Percentiles rank a stretch among this genome's conserved stretches.
These are phyloP conservation scores for Hypericum perforatum DNA, from an alignment of 345 rosid genomes.

Conservation along the genomic window DNA sequence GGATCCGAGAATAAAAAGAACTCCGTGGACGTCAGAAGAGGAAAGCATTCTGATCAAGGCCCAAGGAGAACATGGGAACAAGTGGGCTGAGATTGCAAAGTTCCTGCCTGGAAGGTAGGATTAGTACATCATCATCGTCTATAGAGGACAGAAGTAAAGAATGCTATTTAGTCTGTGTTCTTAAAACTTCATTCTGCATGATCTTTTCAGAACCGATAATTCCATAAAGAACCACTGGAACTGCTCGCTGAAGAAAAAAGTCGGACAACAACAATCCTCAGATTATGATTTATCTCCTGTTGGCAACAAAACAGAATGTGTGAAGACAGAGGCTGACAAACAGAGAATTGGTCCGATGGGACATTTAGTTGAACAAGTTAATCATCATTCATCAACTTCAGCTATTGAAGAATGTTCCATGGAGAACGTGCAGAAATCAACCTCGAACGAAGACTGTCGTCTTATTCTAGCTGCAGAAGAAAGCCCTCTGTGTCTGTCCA, in stretches of 20 bases:
- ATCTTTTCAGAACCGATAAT: slow-evolving; percentile 15
- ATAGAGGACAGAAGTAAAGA: too few species aligned
- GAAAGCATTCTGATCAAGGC: slow-evolving; percentile 14
- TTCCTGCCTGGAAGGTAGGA: slow-evolving; percentile 21
- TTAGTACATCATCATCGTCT: not conserved
- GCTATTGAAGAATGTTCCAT: not conserved
- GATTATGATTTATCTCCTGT: too few species aligned
- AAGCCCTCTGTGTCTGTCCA: too few species aligned
- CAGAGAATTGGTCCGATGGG: not conserved
- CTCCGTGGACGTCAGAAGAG: slow-evolving; percentile 20
- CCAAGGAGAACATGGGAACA: slow-evolving; percentile 22
- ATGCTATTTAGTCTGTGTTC: too few species aligned
- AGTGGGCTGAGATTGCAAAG: slow-evolving; percentile 20
- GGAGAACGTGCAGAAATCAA: not conserved
- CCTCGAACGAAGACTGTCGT: not conserved
- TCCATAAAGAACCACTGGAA: slow-evolving; percentile 26
- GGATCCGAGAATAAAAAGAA: slow-evolving; percentile 15
- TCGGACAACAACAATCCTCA: not conserved
- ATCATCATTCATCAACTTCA: slow-evolving; percentile 7
- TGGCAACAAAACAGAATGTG: not conserved
- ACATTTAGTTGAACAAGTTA: not conserved
- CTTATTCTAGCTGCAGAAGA: not conserved
- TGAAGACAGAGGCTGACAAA: not conserved
- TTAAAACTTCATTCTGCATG: too few species aligned
- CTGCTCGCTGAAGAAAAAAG: slow-evolving; percentile 15